phyloP scores from a whole-genome alignment of 345 rosid species.

The Litchi chinensis region DNA sequence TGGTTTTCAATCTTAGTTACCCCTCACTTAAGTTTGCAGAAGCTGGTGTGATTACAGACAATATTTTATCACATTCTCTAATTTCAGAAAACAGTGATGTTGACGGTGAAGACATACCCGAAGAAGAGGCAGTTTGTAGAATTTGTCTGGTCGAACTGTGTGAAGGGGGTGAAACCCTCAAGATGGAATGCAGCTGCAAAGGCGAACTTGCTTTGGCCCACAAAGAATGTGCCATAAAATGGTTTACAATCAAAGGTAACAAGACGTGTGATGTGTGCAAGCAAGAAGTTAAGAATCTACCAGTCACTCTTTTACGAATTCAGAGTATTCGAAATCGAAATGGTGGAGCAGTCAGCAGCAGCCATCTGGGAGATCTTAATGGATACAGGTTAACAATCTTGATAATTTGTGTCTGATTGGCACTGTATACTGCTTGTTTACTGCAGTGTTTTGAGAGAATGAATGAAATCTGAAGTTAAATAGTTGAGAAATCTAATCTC shows the following conservation, averaged over 20 bases:
- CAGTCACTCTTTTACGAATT: slow-evolving; percentile 77
- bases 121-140: slow-evolving; percentile 95
- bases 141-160: slow-evolving; percentile 86
- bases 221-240: slow-evolving; percentile 89
- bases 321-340: slow-evolving; percentile 51
- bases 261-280: slow-evolving; percentile 90
- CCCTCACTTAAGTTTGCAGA: neutral
- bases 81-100: slow-evolving; percentile 52
- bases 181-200: slow-evolving; percentile 99
- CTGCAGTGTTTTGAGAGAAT: too few species aligned
- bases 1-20: neutral
- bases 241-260: slow-evolving; percentile 95
- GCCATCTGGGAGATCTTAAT: slow-evolving; percentile 34
- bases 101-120: slow-evolving; percentile 86
- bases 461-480: neutral
- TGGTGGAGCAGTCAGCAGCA: slow-evolving; percentile 36
- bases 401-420: slow-evolving; percentile 4
- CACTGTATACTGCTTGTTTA: neutral
- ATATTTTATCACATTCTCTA: slow-evolving; percentile 22
- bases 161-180: slow-evolving; percentile 94
- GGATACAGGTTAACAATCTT: slow-evolving; percentile 48
- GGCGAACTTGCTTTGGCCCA: slow-evolving; percentile 97
- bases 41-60: slow-evolving; percentile 6
- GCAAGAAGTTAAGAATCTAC: slow-evolving; percentile 83
- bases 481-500: neutral